These are phyloP conservation scores for Camelina hispida DNA, from an alignment of 345 rosid genomes.

Conservation along the genomic window DNA sequence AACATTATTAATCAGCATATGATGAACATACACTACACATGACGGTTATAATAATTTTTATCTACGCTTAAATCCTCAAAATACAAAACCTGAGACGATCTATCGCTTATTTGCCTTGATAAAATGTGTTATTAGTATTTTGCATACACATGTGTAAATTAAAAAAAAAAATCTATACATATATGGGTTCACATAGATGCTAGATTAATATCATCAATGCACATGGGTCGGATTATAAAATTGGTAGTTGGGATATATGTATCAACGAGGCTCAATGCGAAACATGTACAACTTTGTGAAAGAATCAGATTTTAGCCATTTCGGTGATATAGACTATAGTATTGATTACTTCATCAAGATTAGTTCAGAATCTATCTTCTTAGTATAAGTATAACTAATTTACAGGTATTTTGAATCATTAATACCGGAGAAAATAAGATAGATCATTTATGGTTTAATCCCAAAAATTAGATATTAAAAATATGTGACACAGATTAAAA, in stretches of 20 bases:
- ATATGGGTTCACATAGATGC: neutral
- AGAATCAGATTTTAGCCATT: neutral
- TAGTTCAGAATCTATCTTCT: no score
- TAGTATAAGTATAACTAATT: neutral
- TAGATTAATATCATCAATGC: neutral
- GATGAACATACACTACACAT: neutral
- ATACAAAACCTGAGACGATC: neutral
- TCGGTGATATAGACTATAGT: neutral
- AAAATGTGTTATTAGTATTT: neutral
- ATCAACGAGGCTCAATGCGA: neutral
- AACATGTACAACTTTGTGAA: neutral
- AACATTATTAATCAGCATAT: neutral
- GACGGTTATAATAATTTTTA: neutral
- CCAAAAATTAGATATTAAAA: neutral
- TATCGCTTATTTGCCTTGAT: neutral
- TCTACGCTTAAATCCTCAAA: neutral
- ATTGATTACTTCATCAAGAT: neutral
- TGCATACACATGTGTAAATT: neutral
- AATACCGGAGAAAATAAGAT: neutral
- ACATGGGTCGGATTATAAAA: neutral
- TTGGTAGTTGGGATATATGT: neutral
- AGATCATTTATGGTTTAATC: no score
- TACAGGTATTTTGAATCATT: neutral
- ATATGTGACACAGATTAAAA: slow-evolving; percentile 1
- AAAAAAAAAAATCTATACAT: no score